A percentile compares a stretch with the other conserved stretches of the same genome.
phyloP scores from a whole-genome alignment of 2,329 filamentous ascomycete genomes.

The Colletotrichum sp. region DNA sequence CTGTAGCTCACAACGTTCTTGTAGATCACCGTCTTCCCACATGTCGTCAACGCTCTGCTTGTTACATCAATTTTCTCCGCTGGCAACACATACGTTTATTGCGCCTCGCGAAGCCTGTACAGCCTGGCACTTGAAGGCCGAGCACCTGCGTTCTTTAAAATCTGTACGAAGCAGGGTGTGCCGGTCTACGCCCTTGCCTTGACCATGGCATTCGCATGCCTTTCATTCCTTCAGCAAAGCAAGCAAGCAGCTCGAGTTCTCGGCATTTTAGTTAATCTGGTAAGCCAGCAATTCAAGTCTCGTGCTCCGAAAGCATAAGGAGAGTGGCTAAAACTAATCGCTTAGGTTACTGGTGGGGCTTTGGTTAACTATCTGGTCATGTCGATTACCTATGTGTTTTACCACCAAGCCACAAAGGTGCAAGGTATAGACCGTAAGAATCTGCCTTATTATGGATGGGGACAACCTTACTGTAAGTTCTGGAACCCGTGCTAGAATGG shows the following conservation, averaged over 20 bases:
- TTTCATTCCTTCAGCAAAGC: constrained; percentile 18
- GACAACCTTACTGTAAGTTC: constrained; percentile 54
- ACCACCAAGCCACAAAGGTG: constrained; percentile 59
- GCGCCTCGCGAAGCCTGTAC: constrained; percentile 62
- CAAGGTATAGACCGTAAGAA: constrained; percentile 61
- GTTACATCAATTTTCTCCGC: constrained; percentile 67
- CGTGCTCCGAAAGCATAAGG: too few relatives aligned
- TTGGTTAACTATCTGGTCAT: constrained; percentile 21
- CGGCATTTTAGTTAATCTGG: constrained; percentile 38
- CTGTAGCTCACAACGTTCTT: too few relatives aligned
- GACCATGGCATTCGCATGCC: constrained; percentile 1
- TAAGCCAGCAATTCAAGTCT: too few relatives aligned
- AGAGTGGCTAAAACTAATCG: constrained; percentile 55
- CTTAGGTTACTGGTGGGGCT: constrained; percentile 61
- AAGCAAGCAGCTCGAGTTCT: constrained; percentile 67
- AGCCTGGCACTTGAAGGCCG: constrained; percentile 57
- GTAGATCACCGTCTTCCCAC: constrained; percentile 60
- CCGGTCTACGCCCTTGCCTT: constrained; percentile 21
- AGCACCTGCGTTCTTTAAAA: constrained; percentile 42
- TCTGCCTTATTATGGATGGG: constrained; percentile 71
- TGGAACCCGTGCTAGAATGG: too few relatives aligned
- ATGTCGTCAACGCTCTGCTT: constrained; percentile 67
- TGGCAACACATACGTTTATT: constrained; percentile 61
- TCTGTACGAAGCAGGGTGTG: constrained; percentile 39
- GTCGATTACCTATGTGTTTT: constrained; percentile 64